Percentiles rank a stretch among this genome's conserved stretches.
phyloP scores from a whole-genome alignment of 306 rosid species.

The Trifolium fragiferum region DNA sequence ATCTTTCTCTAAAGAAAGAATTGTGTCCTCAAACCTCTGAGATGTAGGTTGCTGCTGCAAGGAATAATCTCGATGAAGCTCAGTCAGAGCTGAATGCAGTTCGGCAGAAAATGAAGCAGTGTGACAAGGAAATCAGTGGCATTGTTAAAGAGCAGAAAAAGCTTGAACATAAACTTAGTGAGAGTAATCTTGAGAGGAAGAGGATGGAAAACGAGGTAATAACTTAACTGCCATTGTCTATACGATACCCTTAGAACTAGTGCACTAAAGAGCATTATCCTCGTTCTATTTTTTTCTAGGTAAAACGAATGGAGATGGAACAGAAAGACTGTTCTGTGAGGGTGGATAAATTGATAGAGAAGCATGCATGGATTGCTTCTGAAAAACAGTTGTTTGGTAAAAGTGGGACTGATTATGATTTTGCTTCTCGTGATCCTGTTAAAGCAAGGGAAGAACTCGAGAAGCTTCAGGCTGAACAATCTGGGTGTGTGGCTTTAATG shows the following conservation, averaged over 20 bases:
- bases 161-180: conserved; percentile 78
- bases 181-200: conserved; percentile 85
- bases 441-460: conserved; percentile 80
- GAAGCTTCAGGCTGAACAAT: conserved; percentile 80
- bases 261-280: conserved; percentile 38
- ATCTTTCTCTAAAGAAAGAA: conserved; percentile 21
- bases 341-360: conserved; percentile 88
- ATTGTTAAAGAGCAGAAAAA: conserved; percentile 72
- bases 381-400: conserved; percentile 86
- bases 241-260: conserved; percentile 15
- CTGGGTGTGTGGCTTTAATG: conserved; percentile 66
- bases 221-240: conserved; percentile 4
- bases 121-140: conserved; percentile 73
- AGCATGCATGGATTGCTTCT: conserved; percentile 91
- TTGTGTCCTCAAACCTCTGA: conserved; percentile 40
- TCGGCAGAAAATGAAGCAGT: conserved; percentile 83
- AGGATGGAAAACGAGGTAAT: conserved; percentile 95
- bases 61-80: conserved; percentile 65
- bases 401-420: conserved; percentile 95
- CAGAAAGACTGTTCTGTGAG: conserved; percentile 83
- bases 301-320: conserved; percentile 83
- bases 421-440: conserved; percentile 66
- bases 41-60: conserved; percentile 72
- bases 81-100: conserved; percentile 63
- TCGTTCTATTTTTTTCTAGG: conserved; percentile 54